Base-by-base conservation (phyloP, 176 grass and related monocot species). In the Aegilops longissima region DNA sequence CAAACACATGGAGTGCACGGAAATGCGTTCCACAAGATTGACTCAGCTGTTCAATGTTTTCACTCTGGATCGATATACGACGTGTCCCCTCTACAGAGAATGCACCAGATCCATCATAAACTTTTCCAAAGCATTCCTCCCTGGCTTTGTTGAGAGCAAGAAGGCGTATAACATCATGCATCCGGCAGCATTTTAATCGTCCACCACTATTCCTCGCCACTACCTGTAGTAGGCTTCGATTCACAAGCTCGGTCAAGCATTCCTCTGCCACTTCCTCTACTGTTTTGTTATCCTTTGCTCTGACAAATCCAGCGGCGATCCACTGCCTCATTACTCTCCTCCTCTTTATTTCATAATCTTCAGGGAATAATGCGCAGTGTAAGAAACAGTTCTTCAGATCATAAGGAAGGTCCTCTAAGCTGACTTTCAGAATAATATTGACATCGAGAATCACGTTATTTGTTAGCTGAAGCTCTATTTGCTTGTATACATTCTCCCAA, bases 181-280 rank as follows among this genome's bases (percentile, higher is more conserved):
- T 67, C 65, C 65, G 65, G 31, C 29, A 33, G 12, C 30, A 31
- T 67, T 16, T 38, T 1, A 87, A 5, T 12, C 59, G 30, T 27
- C 84, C 91, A 30, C 2, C 77, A 0, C 5, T 4, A 71, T 92
- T 90, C 12, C 3, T 81, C 14, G 0, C 0, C 0, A 76, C 25
- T 0, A 93, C 83, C 80, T 88, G 77, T 38, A 91, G 73, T 38
- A 93, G 40, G 44, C 86, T 83, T 39, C 79, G 66, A 6, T 82
- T 27, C 24, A 93, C 42, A 18, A 91, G 83, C 18, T 91, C 62
- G 52, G 40, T 58, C 51, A 94, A 47, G 67, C 31, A 94, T 0
- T 40, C 70, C 30, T 91, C 83, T 6, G 80, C 92, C 35, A 81
- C 83, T 61, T 89, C 47, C 69, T 94, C 92, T 18, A 87, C 27